Percentiles rank a stretch among this genome's conserved stretches.
Conservation (phyloP, 805 yeast species). For the Middelhovenomyces tepae region DNA sequence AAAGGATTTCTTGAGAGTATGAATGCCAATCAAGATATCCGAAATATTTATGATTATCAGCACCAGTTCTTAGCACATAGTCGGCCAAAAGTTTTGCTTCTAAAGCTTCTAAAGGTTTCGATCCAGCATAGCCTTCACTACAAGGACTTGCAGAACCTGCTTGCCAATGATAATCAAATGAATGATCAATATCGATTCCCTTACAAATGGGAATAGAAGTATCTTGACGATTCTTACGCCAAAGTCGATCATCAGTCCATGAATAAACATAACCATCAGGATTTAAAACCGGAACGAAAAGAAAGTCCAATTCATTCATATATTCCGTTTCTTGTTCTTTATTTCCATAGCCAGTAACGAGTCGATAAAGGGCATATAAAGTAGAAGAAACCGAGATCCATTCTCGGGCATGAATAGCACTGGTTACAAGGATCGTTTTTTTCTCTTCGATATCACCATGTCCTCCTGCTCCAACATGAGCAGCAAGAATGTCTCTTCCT, state of each 20-base stretch:
- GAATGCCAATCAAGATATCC: conserved; percentile 82
- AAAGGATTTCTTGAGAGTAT: conserved; percentile 72
- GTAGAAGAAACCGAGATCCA: conserved; percentile 48
- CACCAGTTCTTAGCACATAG: conserved; percentile 19
- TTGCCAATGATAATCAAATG: conserved; percentile 69
- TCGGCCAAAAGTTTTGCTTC: conserved; percentile 34
- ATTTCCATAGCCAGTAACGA: conserved; percentile 31
- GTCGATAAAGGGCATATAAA: conserved; percentile 31
- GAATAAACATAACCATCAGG: conserved; percentile 88
- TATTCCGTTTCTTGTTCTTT: conserved; percentile 35
- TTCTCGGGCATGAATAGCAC: conserved; percentile 85
- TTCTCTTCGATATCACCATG: conserved; percentile 12
- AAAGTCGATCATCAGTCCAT: conserved; percentile 71
- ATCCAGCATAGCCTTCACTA: conserved; percentile 78
- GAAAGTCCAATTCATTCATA: conserved; percentile 54
- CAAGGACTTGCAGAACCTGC: conserved; percentile 48
- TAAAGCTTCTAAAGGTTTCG: conserved; percentile 54
- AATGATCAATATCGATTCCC: conserved; percentile 80
- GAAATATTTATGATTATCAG: conserved; percentile 35
- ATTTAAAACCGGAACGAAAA: conserved; percentile 75
- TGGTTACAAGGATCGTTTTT: conserved; percentile 37
- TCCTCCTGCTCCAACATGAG: conserved; percentile 47
- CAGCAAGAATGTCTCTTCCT: conserved; percentile 58
- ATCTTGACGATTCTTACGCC: conserved; percentile 84
- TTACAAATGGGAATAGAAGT: conserved; percentile 57